Base-by-base conservation (phyloP, 163 green algal species). In the Scenedesmus sp. region DNA sequence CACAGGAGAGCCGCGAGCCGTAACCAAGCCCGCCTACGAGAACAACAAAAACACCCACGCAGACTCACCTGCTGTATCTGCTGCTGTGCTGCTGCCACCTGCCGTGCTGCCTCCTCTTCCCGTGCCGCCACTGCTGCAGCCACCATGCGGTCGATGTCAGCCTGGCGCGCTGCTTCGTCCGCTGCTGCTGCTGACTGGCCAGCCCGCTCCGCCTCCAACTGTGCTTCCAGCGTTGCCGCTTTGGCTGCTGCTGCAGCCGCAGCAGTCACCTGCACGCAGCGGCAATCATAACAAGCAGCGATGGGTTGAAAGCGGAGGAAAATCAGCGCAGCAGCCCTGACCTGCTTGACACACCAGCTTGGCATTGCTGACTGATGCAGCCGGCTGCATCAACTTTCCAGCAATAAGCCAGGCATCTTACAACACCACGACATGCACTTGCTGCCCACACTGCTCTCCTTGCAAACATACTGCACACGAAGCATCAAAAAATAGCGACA, bases 141-240 rank as follows among this genome's bases (percentile, higher is more conserved):
- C 26, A 93, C 90, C 74, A 93, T 88, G 12, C 90, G 90, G 13
- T 91, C 84, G 2, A 93, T 4, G 57, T 93, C 90, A 1, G 82
- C 76, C 13, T 54, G 64, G 20, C 88, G 77, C 4, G 87, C 83
- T 54, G 84, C 83, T 46, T 94, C 90, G 18, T 93, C 90, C 8
- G 76, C 87, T 13, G 79, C 57, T 18, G 57, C 60, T 82, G 90
- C 92, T 74, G 23, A 54, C 84, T 91, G 84, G 12, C 15, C 46
- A 0, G 92, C 88, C 7, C 85, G 64, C 88, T 86, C 84, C 23
- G 92, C 77, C 26, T 76, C 62, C n/a, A 93, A 77, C 88, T 93
- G 23, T 1, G 84, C 66, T 67, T 94, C 88, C 8, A 91, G 66
- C 9, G 84, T 87, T 26, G 82, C 92, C 23, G 76, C 84, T n/a